Base-by-base conservation (phyloP, 371 early-diverging fungal species). In the Synchytrium microbalum region DNA sequence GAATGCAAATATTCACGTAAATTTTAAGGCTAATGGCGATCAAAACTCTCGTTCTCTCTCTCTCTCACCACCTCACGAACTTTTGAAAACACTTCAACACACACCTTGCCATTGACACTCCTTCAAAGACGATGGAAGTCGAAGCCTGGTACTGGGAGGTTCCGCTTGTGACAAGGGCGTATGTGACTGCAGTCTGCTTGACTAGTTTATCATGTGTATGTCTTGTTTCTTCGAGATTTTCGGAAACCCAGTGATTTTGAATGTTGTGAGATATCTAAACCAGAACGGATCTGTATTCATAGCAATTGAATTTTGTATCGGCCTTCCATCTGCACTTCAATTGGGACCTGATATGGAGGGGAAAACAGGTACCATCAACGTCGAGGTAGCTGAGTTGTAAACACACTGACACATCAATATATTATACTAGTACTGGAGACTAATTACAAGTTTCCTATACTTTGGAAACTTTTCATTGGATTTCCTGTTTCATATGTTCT, bases 91-190 rank as follows among this genome's bases (percentile, higher is more conserved):
- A n/a, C n/a, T n/a, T n/a, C n/a, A n/a, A n/a, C n/a, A n/a, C n/a
- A n/a, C n/a, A n/a, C n/a, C n/a, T n/a, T n/a, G n/a, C n/a, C n/a
- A n/a, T n/a, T n/a, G n/a, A n/a, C n/a, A n/a, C n/a, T n/a, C n/a
- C n/a, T n/a, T n/a, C n/a, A n/a, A n/a, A n/a, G n/a, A n/a, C n/a
- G n/a, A n/a, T n/a, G n/a, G n/a, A n/a, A n/a, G n/a, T n/a, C n/a
- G 86, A 88, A 57, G n/a, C n/a, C n/a, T 95, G 96, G 96, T 96
- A 88, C 74, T 84, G 83, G 58, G 93, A 93, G 51, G 85, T 94
- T 16, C 96, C 96, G 28, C 71, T 86, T 38, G 83, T 92, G 29
- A 94, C 95, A 3, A 80, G 96, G 63, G 75, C 84, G 26, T 96
- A 91, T 71, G 72, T 91, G 31, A 92, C 95, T 3, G 82, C 84